These are phyloP conservation scores for Thraustochytrium striatum DNA, from an alignment of 352 stramenopile genomes.

Conservation along the genomic window DNA sequence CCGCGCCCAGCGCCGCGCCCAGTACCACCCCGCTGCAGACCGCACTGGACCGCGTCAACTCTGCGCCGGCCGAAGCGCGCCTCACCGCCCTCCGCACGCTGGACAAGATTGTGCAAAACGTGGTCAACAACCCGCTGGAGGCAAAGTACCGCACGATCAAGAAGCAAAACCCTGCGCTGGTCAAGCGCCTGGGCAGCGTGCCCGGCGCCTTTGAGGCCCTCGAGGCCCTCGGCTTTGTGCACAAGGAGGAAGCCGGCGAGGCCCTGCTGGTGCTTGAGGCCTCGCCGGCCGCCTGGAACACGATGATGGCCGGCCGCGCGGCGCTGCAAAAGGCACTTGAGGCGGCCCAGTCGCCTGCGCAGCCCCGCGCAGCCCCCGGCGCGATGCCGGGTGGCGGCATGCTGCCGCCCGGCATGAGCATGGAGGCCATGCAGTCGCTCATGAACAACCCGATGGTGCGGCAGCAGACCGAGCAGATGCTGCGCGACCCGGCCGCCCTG, in stretches of 20 bases:
- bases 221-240: constrained; percentile 57
- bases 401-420: constrained; percentile 10
- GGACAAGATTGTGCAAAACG: constrained; percentile 63
- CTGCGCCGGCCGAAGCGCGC: constrained; percentile 54
- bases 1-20: constrained; percentile 50
- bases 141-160: constrained; percentile 68
- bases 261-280: constrained; percentile 59
- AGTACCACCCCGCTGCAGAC: constrained; percentile 12
- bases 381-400: not conserved
- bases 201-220: constrained; percentile 55
- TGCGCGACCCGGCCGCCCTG: not conserved
- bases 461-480: not conserved
- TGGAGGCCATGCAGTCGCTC: constrained; percentile 26
- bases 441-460: not conserved
- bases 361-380: not conserved
- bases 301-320: constrained; percentile 54
- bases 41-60: not conserved
- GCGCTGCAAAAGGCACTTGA: constrained; percentile 47
- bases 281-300: constrained; percentile 59
- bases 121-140: constrained; percentile 62
- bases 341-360: constrained; percentile 3
- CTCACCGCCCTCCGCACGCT: constrained; percentile 58
- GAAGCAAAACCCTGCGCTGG: constrained; percentile 60
- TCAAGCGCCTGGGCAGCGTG: constrained; percentile 57
- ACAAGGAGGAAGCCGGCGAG: constrained; percentile 49